Evolutionary conservation across 257 asterid genomes (phyloP), one percentile per base, ranked within the genome.

Genomic region (Fraxinus anomala): DNA sequence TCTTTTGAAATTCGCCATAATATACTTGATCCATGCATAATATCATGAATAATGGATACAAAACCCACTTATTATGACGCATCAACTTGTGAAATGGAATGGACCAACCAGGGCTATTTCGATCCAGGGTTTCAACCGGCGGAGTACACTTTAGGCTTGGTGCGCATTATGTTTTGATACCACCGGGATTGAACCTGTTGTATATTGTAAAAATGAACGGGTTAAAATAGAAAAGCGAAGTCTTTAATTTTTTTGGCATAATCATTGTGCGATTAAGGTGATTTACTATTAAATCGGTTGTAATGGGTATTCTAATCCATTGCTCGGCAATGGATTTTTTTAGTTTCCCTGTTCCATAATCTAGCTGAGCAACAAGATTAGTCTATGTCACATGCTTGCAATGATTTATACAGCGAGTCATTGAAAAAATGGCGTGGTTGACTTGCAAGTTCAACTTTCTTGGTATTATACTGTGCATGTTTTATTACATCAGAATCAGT

Each of bases 391-490:
- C 86, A 83, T 72, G 88, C 89, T 33, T 85, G 86, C 61, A 85
- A 73, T 12, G 86, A 87, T 73, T 81, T 88, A 10, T 87, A 87
- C 82, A 72, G 82, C 77, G 85, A 87, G 82, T 83, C 89, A 2
- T 81, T 83, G 87, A 87, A 83, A 37, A 87, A 85, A 70, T 87
- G 86, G 86, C 91, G 85, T 28, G 91, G 91, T 17, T 85, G 91
- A 89, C 80, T 87, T 4, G 89, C 87, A 23, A 85, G 84, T 71
- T 85, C 90, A 26, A 85, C 86, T 54, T 87, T 85, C 63, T 33
- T 78, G 81, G 89, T 86, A 85, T 21, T 23, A 16, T 49, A 49
- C 3, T 23, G 28, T 59, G 14, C 67, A 59, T 26, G 14, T 31
- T 67, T 30, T 19, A 67, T 30, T 59, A 59, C 31, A 67, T 26